Evolutionary conservation across 176 grass and related monocot species (phyloP).

Genomic region (Musa acuminata): DNA sequence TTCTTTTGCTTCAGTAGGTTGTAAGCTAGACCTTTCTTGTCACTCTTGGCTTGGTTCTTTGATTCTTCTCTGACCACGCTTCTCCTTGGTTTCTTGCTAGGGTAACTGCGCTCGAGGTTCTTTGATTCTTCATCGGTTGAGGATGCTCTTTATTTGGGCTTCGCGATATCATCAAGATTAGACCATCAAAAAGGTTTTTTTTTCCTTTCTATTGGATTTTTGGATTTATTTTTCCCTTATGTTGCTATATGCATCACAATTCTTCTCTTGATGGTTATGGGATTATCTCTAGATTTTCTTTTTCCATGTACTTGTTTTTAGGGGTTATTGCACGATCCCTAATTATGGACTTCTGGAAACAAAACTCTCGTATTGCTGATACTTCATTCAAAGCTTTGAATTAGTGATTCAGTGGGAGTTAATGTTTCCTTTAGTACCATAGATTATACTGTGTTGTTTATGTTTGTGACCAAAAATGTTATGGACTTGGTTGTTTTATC

Average conservation of each 20-base stretch:
- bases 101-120: background rate
- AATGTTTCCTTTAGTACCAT: background rate
- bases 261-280: background rate
- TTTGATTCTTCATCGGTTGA: background rate
- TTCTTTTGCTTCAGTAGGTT: no score
- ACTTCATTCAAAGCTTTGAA: no score
- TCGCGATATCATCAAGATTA: constrained; percentile 3
- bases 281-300: background rate
- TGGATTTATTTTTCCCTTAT: background rate
- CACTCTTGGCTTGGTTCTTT: background rate
- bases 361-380: background rate
- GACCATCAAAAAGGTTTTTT: background rate
- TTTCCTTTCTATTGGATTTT: background rate
- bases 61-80: background rate
- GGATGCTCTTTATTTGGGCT: background rate
- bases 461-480: background rate
- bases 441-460: no score
- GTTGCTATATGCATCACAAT: background rate
- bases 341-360: background rate
- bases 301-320: background rate
- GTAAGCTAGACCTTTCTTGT: no score
- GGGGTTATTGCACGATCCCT: background rate
- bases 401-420: background rate
- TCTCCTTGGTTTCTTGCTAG: background rate
- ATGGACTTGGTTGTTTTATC: background rate